Evolutionary conservation across 352 stramenopile genomes (phyloP).

Genomic region (Phytophthora sp.): DNA sequence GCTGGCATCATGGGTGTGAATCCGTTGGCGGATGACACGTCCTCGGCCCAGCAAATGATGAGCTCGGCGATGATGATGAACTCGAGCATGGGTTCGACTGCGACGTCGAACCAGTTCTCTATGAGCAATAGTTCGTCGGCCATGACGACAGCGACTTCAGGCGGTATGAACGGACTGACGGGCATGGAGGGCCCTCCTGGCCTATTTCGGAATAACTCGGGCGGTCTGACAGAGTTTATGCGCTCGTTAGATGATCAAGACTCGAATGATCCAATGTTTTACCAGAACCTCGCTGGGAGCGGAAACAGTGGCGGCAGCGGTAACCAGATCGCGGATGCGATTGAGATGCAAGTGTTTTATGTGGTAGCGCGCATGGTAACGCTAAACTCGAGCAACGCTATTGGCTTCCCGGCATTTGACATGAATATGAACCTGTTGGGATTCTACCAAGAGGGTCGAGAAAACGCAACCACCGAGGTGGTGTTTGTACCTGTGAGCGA

Average conservation of each 20-base stretch:
- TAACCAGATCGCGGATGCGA: slow-evolving; percentile 67
- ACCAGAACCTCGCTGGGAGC: slow-evolving; percentile 55
- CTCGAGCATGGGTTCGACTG: slow-evolving; percentile 48
- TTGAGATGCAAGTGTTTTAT: slow-evolving; percentile 85
- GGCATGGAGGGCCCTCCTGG: slow-evolving; percentile 74
- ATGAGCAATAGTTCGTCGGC: slow-evolving; percentile 45
- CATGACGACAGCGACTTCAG: slow-evolving; percentile 41
- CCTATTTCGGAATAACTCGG: slow-evolving; percentile 78
- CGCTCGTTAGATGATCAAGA: slow-evolving; percentile 78
- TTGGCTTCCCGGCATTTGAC: slow-evolving; percentile 84
- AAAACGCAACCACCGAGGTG: slow-evolving; percentile 81
- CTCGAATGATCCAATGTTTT: slow-evolving; percentile 61
- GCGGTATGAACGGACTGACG: slow-evolving; percentile 56
- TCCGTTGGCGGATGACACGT: slow-evolving; percentile 39
- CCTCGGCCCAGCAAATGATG: slow-evolving; percentile 55
- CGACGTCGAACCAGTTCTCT: slow-evolving; percentile 57
- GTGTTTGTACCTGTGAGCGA: slow-evolving; percentile 82
- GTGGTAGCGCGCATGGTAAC: slow-evolving; percentile 81
- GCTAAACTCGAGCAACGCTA: slow-evolving; percentile 69
- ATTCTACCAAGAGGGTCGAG: slow-evolving; percentile 81
- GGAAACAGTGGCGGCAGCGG: slow-evolving; percentile 30
- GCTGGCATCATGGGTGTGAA: slow-evolving; percentile 36
- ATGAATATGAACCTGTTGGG: slow-evolving; percentile 69
- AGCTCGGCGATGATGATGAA: slow-evolving; percentile 75
- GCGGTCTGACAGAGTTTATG: slow-evolving; percentile 81